Evolutionary conservation across 2,329 filamentous ascomycete genomes (phyloP).

Genomic region (Cladophialophora yegresii): DNA sequence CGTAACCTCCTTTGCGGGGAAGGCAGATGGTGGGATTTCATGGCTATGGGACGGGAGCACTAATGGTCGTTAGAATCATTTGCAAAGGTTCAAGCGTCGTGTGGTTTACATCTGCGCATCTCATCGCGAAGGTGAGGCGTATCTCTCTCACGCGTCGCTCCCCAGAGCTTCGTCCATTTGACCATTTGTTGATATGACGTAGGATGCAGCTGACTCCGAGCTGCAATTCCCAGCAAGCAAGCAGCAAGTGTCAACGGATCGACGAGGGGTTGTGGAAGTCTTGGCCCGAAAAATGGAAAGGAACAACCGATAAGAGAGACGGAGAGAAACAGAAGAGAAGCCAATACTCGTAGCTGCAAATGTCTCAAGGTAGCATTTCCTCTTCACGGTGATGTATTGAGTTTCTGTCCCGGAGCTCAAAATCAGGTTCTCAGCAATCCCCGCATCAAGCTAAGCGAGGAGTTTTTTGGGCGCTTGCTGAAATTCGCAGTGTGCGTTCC

Average conservation of each 20-base stretch:
- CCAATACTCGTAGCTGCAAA: neutral
- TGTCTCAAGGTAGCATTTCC: neutral
- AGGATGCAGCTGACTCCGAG: neutral
- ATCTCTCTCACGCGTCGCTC: constrained; percentile 33
- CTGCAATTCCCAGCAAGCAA: neutral
- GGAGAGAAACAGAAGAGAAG: constrained; percentile 1
- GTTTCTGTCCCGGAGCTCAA: constrained; percentile 1
- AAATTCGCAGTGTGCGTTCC: neutral
- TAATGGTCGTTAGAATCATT: constrained; percentile 13
- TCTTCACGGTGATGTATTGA: neutral
- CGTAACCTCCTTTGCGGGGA: constrained; percentile 78
- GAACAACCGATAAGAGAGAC: neutral
- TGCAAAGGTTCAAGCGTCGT: neutral
- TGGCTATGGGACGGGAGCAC: constrained; percentile 46
- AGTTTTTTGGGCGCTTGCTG: neutral
- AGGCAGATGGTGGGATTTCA: constrained; percentile 59
- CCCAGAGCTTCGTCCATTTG: constrained; percentile 29
- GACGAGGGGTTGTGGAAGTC: neutral
- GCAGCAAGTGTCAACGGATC: neutral
- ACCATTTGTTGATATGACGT: constrained; percentile 29
- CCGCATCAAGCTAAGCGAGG: neutral
- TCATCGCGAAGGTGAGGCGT: constrained; percentile 43
- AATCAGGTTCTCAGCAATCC: constrained; percentile 6
- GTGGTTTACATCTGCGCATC: constrained; percentile 45
- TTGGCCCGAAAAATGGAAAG: neutral